Base-by-base conservation (phyloP, 1,139 yeast genomes). In the Blastobotrys malaysiensis region DNA sequence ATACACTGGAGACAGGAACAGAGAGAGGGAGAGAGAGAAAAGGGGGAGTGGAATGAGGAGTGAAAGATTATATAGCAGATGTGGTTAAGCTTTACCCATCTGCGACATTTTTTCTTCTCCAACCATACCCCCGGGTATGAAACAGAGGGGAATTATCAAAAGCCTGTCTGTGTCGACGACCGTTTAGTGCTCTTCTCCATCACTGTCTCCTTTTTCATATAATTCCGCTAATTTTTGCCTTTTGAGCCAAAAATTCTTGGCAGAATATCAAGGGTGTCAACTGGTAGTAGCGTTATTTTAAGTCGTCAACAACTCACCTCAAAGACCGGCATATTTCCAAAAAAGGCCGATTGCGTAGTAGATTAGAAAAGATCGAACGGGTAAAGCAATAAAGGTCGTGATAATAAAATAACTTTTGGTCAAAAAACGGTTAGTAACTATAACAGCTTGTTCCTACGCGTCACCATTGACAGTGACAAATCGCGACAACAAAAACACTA, bases 271-370 rank as follows among this genome's bases (percentile, higher is more conserved):
- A 9, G 31, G 31, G 3, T 3, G 13, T 22, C 43, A 5, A 43
- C 22, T 52, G 46, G 50, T 43, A 43, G 4, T 43, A 11, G 14
- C 46, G 46, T 43, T 26, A 26, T 3, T 13, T n/a, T n/a, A 39
- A 11, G 26, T 31, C 5, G 39, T 31, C 39, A 31, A 54, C 61
- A 21, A 54, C 61, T 43, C 52, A 59, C 62, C 52, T 61, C 63
- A 53, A 60, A 60, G 21, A 60, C 63, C 36, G 63, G 57, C 63
- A 60, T 60, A 45, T 44, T 26, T 27, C 20, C 46, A 9, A 44
- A 20, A 44, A 9, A 20, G 31, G 3, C 31, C 31, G 11, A 26
- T 9, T 9, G 13, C 11, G 24, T 22, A 2, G 7, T 26, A 9
- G 20, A 39, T 39, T 16, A 39, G 13, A 9, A 31, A 31, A 31